A percentile compares a stretch with the other conserved stretches of the same genome.
Evolutionary conservation across 495 filamentous ascomycete species (phyloP).

Genomic region (Achaetomiella virescens): DNA sequence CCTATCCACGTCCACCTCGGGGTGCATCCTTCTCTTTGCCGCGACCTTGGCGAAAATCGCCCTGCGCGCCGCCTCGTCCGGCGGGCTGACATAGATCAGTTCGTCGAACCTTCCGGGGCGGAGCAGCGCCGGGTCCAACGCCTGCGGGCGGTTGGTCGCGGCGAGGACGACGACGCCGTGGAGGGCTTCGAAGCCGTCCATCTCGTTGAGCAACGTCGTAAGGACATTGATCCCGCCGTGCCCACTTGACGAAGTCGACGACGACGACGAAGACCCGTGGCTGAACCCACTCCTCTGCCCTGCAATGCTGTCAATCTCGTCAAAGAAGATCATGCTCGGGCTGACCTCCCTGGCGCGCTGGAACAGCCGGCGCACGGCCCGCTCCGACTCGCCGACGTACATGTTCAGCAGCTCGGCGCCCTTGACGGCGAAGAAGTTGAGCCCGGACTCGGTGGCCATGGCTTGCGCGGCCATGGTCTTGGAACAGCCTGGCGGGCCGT

Average conservation of each 20-base stretch:
- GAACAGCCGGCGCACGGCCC: constrained; percentile 82
- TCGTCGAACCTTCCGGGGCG: constrained; percentile 84
- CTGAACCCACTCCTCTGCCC: constrained; percentile 54
- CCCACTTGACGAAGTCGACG: constrained; percentile 11
- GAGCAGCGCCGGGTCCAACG: constrained; percentile 79
- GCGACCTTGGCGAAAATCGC: constrained; percentile 67
- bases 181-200: constrained; percentile 88
- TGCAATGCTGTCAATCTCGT: constrained; percentile 95
- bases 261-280: not conserved
- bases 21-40: constrained; percentile 51
- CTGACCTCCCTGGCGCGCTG: constrained; percentile 76
- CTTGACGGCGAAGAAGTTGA: constrained; percentile 94
- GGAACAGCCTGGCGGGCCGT: constrained; percentile 92
- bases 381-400: constrained; percentile 97
- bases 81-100: constrained; percentile 84
- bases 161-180: constrained; percentile 85
- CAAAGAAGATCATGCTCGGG: constrained; percentile 95
- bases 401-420: constrained; percentile 94
- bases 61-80: constrained; percentile 64
- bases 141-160: constrained; percentile 87
- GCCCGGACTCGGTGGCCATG: constrained; percentile 80
- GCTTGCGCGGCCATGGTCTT: constrained; percentile 94
- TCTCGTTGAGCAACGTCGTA: constrained; percentile 87
- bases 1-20: constrained; percentile 56
- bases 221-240: constrained; percentile 68